Evolutionary conservation across 2,329 filamentous ascomycete genomes (phyloP).

Genomic region (Parastagonospora avenae): DNA sequence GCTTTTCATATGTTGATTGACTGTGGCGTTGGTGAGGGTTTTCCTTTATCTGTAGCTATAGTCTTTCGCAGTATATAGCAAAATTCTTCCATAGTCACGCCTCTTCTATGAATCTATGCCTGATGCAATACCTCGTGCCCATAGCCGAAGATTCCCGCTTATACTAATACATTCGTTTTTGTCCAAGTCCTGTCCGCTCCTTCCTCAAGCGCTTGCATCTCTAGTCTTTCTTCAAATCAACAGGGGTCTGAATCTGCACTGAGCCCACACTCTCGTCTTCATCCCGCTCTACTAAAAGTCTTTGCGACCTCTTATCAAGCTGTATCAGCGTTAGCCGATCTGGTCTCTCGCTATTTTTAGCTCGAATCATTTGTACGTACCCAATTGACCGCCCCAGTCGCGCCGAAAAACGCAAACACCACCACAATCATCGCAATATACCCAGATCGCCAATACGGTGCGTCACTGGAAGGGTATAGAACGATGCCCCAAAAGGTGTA

Average conservation of each 20-base stretch:
- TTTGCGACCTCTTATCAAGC: neutral
- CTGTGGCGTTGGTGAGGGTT: neutral
- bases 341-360: neutral
- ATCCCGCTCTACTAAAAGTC: neutral
- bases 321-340: neutral
- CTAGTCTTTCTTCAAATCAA: neutral
- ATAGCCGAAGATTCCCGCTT: too few relatives aligned
- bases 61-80: neutral
- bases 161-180: too few relatives aligned
- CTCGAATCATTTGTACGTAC: slow-evolving; percentile 11
- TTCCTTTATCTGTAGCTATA: neutral
- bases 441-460: slow-evolving; percentile 51
- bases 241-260: neutral
- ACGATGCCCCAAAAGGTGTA: slow-evolving; percentile 55
- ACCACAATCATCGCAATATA: slow-evolving; percentile 45
- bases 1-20: neutral
- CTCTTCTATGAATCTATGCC: too few relatives aligned
- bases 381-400: slow-evolving; percentile 28
- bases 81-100: too few relatives aligned
- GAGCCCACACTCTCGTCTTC: neutral
- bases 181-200: too few relatives aligned
- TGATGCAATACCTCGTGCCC: too few relatives aligned
- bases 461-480: slow-evolving; percentile 51
- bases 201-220: too few relatives aligned
- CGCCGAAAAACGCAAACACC: slow-evolving; percentile 31